Conservation (phyloP, 805 yeast genomes). For the Citeromyces matritensis region DNA sequence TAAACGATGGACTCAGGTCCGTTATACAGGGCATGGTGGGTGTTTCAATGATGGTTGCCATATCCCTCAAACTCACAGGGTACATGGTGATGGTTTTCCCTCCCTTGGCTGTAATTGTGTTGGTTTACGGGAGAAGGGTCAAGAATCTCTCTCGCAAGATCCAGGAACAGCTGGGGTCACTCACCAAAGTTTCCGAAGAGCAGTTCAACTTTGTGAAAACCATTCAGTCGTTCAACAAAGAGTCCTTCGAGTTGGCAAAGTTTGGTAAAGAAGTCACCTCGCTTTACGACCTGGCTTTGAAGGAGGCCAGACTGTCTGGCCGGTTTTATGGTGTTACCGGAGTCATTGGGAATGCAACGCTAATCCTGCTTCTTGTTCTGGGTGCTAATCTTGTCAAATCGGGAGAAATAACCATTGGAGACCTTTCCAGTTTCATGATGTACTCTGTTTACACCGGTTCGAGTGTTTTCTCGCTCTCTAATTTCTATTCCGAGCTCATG, state of each 20-base stretch:
- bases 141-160: conserved; percentile 59
- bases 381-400: conserved; percentile 73
- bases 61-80: conserved; percentile 69
- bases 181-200: conserved; percentile 87
- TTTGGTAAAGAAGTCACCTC: conserved; percentile 59
- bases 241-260: conserved; percentile 56
- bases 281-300: conserved; percentile 53
- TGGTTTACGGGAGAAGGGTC: conserved; percentile 70
- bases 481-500: conserved; percentile 88
- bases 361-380: conserved; percentile 60
- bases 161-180: conserved; percentile 72
- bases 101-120: conserved; percentile 65
- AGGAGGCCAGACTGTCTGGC: conserved; percentile 71
- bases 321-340: conserved; percentile 68
- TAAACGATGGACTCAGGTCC: conserved; percentile 86
- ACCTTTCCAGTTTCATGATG: conserved; percentile 85
- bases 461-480: conserved; percentile 83
- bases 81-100: conserved; percentile 75
- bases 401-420: conserved; percentile 76
- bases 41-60: conserved; percentile 79
- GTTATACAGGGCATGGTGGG: conserved; percentile 76
- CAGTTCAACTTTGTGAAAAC: conserved; percentile 75
- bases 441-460: conserved; percentile 89
- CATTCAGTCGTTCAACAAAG: conserved; percentile 85
- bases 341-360: conserved; percentile 67